Evolutionary conservation across 2,329 filamentous ascomycete species (phyloP).

Genomic region (Simplicillium aogashimaense): DNA sequence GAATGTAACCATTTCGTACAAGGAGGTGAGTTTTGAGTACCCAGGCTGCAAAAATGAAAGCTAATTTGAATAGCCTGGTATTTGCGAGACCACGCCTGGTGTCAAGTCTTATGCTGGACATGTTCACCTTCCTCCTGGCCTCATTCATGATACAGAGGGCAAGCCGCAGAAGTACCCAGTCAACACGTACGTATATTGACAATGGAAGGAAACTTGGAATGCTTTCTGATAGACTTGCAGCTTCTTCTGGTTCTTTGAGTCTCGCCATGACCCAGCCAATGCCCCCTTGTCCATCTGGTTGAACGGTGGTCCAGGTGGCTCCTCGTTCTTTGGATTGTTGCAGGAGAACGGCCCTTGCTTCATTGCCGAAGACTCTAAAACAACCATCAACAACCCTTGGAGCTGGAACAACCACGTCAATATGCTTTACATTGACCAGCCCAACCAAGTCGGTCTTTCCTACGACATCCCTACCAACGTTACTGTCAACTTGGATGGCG

Average conservation of each 20-base stretch:
- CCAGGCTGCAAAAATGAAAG: constrained; percentile 32
- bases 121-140: constrained; percentile 40
- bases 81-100: constrained; percentile 45
- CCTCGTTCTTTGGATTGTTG: constrained; percentile 55
- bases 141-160: constrained; percentile 27
- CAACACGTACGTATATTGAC: constrained; percentile 28
- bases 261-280: constrained; percentile 26
- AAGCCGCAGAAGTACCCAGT: constrained; percentile 32
- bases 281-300: constrained; percentile 50
- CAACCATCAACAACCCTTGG: constrained; percentile 46
- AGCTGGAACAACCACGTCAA: constrained; percentile 50
- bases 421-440: constrained; percentile 49
- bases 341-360: constrained; percentile 46
- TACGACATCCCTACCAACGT: constrained; percentile 56
- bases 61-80: constrained; percentile 35
- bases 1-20: constrained; percentile 53
- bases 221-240: constrained; percentile 7
- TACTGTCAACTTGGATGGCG: constrained; percentile 41
- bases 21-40: constrained; percentile 31
- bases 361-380: constrained; percentile 35
- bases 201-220: not conserved
- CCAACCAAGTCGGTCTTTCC: constrained; percentile 58
- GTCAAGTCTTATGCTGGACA: constrained; percentile 58
- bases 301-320: constrained; percentile 53
- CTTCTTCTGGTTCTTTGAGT: constrained; percentile 42